A percentile compares a stretch with the other conserved stretches of the same genome.
Conservation (phyloP, 164 flowering plant species). For the Liriodendron chinense region DNA sequence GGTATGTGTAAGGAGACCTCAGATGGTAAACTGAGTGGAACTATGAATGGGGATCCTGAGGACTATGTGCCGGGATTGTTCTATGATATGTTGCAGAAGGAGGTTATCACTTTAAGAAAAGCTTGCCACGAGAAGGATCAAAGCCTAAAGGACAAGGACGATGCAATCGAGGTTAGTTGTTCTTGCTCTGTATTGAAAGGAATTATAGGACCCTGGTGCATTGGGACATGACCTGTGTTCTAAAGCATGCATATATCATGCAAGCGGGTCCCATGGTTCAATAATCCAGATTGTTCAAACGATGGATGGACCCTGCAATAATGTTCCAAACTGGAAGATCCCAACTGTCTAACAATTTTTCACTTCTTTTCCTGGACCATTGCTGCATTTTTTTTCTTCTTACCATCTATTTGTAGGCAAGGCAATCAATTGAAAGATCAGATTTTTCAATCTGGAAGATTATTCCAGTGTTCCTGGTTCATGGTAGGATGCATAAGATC, state of each 20-base stretch:
- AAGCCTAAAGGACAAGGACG: slow-evolving; percentile 68
- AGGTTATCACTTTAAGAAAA: slow-evolving; percentile 57
- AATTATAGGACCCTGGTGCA: background rate
- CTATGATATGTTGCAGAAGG: slow-evolving; percentile 69
- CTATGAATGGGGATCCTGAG: slow-evolving; percentile 29
- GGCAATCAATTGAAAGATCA: too few species aligned
- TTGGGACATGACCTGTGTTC: background rate
- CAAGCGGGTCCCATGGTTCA: background rate
- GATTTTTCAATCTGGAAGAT: background rate
- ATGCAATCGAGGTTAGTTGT: slow-evolving; percentile 57
- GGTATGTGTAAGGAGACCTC: slow-evolving; percentile 16
- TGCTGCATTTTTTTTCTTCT: too few species aligned
- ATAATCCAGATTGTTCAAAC: background rate
- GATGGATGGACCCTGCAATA: background rate
- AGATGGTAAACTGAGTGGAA: slow-evolving; percentile 24
- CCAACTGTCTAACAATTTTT: background rate
- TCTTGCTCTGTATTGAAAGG: background rate
- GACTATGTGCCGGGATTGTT: slow-evolving; percentile 57
- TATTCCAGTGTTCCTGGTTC: background rate
- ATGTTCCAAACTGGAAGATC: background rate
- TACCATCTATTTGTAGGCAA: too few species aligned
- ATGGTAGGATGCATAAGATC: background rate
- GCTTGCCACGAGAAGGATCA: slow-evolving; percentile 65
- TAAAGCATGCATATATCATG: background rate
- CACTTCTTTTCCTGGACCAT: background rate